Base-by-base conservation (phyloP, 2,329 filamentous ascomycete species). In the Monosporascus cannonballus region DNA sequence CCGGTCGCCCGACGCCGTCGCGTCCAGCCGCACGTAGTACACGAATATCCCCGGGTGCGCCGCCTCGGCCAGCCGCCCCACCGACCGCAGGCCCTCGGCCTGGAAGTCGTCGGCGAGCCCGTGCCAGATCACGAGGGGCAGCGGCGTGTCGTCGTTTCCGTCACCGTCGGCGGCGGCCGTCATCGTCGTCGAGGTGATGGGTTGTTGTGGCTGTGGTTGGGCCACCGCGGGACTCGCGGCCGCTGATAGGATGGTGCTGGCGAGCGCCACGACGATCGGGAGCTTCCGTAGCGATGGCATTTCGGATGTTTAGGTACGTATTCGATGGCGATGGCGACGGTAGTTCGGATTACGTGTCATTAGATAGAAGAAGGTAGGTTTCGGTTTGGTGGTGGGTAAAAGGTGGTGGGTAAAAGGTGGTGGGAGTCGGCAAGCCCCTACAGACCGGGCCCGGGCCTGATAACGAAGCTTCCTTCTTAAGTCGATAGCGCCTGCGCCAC, bases 121-220 rank as follows among this genome's bases (percentile, higher is more conserved):
- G 71, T 99, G 94, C 94, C 94, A 99, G 73, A 99, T 89, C 54
- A 99, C 80, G 37, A 99, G 78, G 1, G 94, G 94, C 30, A 96
- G 80, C 3, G 89, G 90, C n/a, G 80, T 84, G 60, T 84, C 80
- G 64, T 78, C 70, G 48, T 73, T 63, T 41, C 76, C 70, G 27
- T 72, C 70, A 57, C 69, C 58, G 14, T 53, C 49, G 49, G 47
- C 45, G 52, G 48, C 45, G 52, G 53, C 52, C 7, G 42, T n/a
- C 20, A 5, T 52, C n/a, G 42, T n/a, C 14, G 11, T 6, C 3
- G 24, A 6, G 42, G 5, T 5, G 42, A 46, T 46, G 22, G 24
- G 42, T 27, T 46, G 42, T 17, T 25, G 42, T 34, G 30, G 22
- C 14, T 46, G 24, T 9, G 30, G 30, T 5, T 34, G 9, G 30